These are phyloP conservation scores for Lasiodiplodia citricola DNA, from an alignment of 2,329 filamentous ascomycete species.

Conservation along the genomic window DNA sequence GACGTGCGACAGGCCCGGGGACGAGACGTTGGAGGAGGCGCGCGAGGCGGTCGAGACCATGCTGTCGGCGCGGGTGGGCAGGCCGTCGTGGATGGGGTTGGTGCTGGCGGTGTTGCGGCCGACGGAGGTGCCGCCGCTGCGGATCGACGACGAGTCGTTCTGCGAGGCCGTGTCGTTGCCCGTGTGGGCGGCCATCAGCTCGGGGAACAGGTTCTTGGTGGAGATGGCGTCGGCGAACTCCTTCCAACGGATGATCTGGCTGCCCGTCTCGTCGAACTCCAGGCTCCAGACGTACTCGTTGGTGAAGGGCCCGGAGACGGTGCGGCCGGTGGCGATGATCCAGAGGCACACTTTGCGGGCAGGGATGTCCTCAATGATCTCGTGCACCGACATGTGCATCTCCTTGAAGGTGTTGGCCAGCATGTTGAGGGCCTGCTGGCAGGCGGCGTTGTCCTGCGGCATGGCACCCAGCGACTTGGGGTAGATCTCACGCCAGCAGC, in stretches of 20 bases:
- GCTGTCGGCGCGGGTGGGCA: slow-evolving; percentile 24
- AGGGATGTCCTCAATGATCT: slow-evolving; percentile 23
- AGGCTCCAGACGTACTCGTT: slow-evolving; percentile 29
- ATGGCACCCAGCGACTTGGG: slow-evolving; percentile 13
- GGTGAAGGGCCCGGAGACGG: slow-evolving; percentile 31
- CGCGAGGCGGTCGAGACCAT: slow-evolving; percentile 18
- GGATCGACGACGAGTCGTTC: background rate
- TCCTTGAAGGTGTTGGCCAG: slow-evolving; percentile 20
- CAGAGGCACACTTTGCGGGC: slow-evolving; percentile 23
- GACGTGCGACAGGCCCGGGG: background rate
- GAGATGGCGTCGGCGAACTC: slow-evolving; percentile 22
- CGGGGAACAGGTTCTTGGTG: slow-evolving; percentile 29
- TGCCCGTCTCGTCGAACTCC: slow-evolving; percentile 25
- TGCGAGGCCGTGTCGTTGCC: background rate
- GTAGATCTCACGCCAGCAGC: slow-evolving; percentile 24
- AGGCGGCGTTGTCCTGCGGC: slow-evolving; percentile 13
- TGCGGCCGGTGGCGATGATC: slow-evolving; percentile 15
- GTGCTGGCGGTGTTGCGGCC: too few species aligned
- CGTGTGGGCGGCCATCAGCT: slow-evolving; percentile 30
- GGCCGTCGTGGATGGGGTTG: background rate
- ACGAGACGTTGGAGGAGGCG: background rate
- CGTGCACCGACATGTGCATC: slow-evolving; percentile 13
- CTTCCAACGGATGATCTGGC: slow-evolving; percentile 21
- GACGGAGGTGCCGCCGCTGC: background rate
- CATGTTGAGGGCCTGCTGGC: slow-evolving; percentile 16